A percentile compares a stretch with the other conserved stretches of the same genome.
phyloP scores from a whole-genome alignment of 2,329 filamentous ascomycete genomes.

The Colletotrichum musae region DNA sequence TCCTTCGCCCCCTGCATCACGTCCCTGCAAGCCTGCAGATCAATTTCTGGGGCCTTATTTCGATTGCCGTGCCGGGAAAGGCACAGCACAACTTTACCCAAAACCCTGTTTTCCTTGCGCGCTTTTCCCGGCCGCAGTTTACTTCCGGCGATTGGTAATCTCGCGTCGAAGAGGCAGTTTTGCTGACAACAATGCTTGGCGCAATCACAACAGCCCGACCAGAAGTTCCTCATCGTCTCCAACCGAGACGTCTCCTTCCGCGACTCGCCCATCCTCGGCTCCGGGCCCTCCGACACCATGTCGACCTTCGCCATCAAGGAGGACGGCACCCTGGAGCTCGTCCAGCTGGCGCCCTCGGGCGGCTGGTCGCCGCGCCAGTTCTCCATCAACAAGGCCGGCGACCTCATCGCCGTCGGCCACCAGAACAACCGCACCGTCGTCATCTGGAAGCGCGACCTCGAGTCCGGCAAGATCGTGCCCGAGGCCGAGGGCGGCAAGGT shows the following conservation, averaged over 20 bases:
- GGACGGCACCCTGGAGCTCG: slow-evolving; percentile 39
- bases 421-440: slow-evolving; percentile 41
- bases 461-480: slow-evolving; percentile 39
- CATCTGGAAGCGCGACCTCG: slow-evolving; percentile 41
- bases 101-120: neutral
- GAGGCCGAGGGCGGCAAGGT: slow-evolving; percentile 44
- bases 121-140: neutral
- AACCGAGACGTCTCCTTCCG: slow-evolving; percentile 41
- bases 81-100: neutral
- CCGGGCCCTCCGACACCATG: slow-evolving; percentile 40
- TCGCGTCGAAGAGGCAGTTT: neutral
- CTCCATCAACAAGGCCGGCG: slow-evolving; percentile 41
- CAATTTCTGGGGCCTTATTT: slow-evolving; percentile 24
- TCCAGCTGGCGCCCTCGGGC: slow-evolving; percentile 40
- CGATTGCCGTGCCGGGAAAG: neutral
- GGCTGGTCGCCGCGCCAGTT: slow-evolving; percentile 42
- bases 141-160: slow-evolving; percentile 24
- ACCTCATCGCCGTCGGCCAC: slow-evolving; percentile 39
- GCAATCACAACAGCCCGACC: slow-evolving; percentile 16
- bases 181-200: slow-evolving; percentile 7
- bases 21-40: slow-evolving; percentile 17
- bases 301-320: slow-evolving; percentile 42
- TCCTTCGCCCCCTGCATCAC: neutral
- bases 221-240: slow-evolving; percentile 38
- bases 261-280: slow-evolving; percentile 40